Conservation (phyloP, 495 filamentous ascomycete genomes). For the Neurospora sp. region DNA sequence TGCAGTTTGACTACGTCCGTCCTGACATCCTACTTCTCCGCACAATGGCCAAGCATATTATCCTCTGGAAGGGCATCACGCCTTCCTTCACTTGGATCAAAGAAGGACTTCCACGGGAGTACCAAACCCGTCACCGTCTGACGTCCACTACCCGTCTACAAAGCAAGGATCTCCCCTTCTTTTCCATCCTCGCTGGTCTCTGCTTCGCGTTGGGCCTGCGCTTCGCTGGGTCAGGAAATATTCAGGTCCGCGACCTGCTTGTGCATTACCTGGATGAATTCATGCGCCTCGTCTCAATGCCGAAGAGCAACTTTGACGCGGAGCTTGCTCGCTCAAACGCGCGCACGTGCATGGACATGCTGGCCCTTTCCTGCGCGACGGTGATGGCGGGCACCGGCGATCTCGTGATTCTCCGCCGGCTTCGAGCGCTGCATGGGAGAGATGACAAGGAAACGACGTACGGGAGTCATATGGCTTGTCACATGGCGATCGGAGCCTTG, state of each 20-base stretch:
- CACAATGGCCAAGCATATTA: slow-evolving; percentile 82
- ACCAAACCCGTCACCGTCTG: slow-evolving; percentile 47
- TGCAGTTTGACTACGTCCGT: slow-evolving; percentile 90
- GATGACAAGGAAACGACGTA: slow-evolving; percentile 77
- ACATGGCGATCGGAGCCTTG: slow-evolving; percentile 83
- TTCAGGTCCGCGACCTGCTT: slow-evolving; percentile 65
- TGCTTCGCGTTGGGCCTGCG: slow-evolving; percentile 78
- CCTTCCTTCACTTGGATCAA: slow-evolving; percentile 65
- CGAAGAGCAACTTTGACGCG: slow-evolving; percentile 64
- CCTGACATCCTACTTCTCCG: slow-evolving; percentile 88
- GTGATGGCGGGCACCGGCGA: slow-evolving; percentile 97
- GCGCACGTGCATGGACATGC: slow-evolving; percentile 78
- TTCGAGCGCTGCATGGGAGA: slow-evolving; percentile 82
- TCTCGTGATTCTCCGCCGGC: slow-evolving; percentile 73
- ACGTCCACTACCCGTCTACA: slow-evolving; percentile 43
- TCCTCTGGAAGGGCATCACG: slow-evolving; percentile 81
- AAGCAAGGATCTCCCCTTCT: slow-evolving; percentile 80
- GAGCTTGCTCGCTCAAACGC: slow-evolving; percentile 72
- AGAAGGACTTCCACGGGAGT: slow-evolving; percentile 57
- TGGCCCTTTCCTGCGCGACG: slow-evolving; percentile 70
- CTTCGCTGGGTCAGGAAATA: slow-evolving; percentile 73
- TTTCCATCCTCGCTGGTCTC: slow-evolving; percentile 82
- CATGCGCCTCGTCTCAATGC: slow-evolving; percentile 63
- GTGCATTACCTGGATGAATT: slow-evolving; percentile 80
- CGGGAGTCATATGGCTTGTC: slow-evolving; percentile 84